Conservation (phyloP, 2,329 filamentous ascomycete species). For the Amauroascus niger region DNA sequence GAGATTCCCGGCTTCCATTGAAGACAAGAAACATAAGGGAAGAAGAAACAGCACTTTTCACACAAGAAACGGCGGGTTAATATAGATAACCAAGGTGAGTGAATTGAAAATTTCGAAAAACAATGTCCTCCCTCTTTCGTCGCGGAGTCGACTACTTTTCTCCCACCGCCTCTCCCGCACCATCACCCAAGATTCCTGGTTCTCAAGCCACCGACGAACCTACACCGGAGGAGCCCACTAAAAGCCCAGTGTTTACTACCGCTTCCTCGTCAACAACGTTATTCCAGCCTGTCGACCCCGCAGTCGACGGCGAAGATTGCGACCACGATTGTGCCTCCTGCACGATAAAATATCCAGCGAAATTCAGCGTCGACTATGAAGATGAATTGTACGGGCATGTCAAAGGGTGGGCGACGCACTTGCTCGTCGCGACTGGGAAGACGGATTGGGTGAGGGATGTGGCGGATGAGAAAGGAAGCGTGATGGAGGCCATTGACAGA, state of each 20-base stretch:
- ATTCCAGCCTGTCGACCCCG: conserved; percentile 65
- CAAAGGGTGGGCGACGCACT: conserved; percentile 78
- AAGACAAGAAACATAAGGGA: too few relatives aligned
- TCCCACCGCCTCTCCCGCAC: conserved; percentile 4
- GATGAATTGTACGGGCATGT: conserved; percentile 78
- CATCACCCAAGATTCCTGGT: background rate
- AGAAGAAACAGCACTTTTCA: too few relatives aligned
- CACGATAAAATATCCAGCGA: conserved; percentile 66
- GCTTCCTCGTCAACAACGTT: conserved; percentile 46
- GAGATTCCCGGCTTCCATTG: background rate
- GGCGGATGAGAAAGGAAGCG: conserved; percentile 72
- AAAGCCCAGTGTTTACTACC: conserved; percentile 35
- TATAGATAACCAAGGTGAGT: too few relatives aligned
- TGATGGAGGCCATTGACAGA: conserved; percentile 64
- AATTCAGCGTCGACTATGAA: conserved; percentile 60
- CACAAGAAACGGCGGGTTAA: too few relatives aligned
- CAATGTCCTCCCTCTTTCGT: conserved; percentile 12
- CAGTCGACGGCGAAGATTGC: conserved; percentile 78
- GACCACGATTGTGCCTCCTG: conserved; percentile 77
- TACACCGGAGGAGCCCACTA: conserved; percentile 15
- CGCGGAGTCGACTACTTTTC: conserved; percentile 12
- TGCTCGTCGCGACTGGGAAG: conserved; percentile 92
- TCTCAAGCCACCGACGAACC: conserved; percentile 13
- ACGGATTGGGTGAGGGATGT: conserved; percentile 88
- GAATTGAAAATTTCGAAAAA: background rate